Evolutionary conservation across 148 eudicot genomes (phyloP), one percentile per base, ranked within the genome.

Genomic region (Silene uniflora): DNA sequence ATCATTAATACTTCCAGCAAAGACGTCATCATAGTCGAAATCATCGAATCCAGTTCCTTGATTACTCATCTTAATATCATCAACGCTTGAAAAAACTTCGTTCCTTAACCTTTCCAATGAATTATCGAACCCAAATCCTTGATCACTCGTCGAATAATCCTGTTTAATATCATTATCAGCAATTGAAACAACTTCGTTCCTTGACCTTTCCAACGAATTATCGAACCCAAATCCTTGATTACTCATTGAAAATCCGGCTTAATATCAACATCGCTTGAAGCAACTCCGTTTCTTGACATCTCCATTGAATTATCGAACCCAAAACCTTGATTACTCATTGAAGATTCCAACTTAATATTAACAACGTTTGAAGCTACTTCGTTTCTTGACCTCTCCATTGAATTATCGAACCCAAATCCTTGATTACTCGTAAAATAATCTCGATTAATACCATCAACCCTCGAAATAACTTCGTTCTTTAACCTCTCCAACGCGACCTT

Each of bases 401-500:
- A n/a, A n/a, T n/a, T n/a, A n/a, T n/a, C n/a, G n/a, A n/a, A n/a
- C n/a, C n/a, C n/a, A n/a, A n/a, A n/a, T n/a, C n/a, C n/a, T n/a
- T n/a, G n/a, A n/a, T n/a, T n/a, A n/a, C n/a, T n/a, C n/a, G n/a
- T n/a, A n/a, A n/a, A n/a, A n/a, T n/a, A n/a, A n/a, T n/a, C 29
- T 22, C 5, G 56, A 49, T 46, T 54, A 35, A 29, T 56, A 0
- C 35, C 8, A 7, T 76, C 73, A 3, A 67, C 14, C 21, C 19
- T 68, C 1, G 67, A 56, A 56, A 7, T 73, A 39, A 76, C 44
- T 22, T 67, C 22, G 22, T 24, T 18, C 13, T 67, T 68, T 16
- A 76, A 76, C 16, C 66, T 21, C 73, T 76, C 67, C 19, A 76
- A 13, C 4, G 44, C 35, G 7, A 7, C 56, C 73, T 59, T 58